These are phyloP conservation scores for Coprinellus micaceus DNA, from an alignment of 768 basidiomycete species.

Conservation along the genomic window DNA sequence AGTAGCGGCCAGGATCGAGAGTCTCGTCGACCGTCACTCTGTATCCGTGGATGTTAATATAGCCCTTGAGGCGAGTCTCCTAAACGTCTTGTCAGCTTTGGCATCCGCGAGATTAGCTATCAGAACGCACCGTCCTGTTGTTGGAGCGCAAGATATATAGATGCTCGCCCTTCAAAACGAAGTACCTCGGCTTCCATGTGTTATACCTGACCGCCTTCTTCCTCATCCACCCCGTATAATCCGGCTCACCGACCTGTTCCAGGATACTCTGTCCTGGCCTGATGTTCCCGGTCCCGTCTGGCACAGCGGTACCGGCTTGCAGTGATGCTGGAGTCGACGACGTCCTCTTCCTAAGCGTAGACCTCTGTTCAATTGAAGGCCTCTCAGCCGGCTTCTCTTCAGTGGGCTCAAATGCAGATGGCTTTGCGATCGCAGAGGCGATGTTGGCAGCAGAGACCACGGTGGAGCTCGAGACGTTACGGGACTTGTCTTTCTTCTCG, in stretches of 20 bases:
- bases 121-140: slow-evolving; percentile 47
- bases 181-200: slow-evolving; percentile 88
- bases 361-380: slow-evolving; percentile 13
- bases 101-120: not conserved
- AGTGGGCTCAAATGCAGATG: too few relatives aligned
- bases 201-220: slow-evolving; percentile 95
- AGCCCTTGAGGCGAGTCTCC: slow-evolving; percentile 97
- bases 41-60: slow-evolving; percentile 87
- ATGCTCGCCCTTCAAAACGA: slow-evolving; percentile 89
- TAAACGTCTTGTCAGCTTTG: slow-evolving; percentile 24
- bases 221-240: slow-evolving; percentile 91
- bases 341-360: slow-evolving; percentile 55
- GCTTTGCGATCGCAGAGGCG: too few relatives aligned
- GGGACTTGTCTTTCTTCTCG: slow-evolving; percentile 1
- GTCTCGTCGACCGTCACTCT: slow-evolving; percentile 92
- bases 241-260: slow-evolving; percentile 87
- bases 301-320: slow-evolving; percentile 9
- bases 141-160: slow-evolving; percentile 83
- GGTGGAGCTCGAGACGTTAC: not conserved
- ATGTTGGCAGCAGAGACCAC: slow-evolving; percentile 5
- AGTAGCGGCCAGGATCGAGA: slow-evolving; percentile 87
- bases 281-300: slow-evolving; percentile 30
- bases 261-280: slow-evolving; percentile 71
- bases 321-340: slow-evolving; percentile 26
- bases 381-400: slow-evolving; percentile 23